Evolutionary conservation across 371 early-diverging fungal species (phyloP).

Genomic region (Conidiobolus coronatus): DNA sequence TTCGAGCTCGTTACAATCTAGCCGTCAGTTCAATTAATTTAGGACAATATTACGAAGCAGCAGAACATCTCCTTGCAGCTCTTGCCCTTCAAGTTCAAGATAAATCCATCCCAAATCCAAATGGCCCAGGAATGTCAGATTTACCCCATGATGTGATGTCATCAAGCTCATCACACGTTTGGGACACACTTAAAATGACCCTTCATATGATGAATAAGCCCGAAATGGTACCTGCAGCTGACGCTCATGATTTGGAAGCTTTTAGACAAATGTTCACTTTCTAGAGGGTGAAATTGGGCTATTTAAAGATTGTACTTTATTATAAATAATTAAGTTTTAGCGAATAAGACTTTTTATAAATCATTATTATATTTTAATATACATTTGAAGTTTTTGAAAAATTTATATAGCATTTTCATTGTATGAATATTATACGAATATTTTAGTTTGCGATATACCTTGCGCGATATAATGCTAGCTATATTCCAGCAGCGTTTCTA

Average conservation of each 20-base stretch:
- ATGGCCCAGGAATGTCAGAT: constrained; percentile 9
- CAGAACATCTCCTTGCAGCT: constrained; percentile 71
- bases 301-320: neutral
- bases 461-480: too few relatives aligned
- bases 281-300: constrained; percentile 10
- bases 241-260: constrained; percentile 36
- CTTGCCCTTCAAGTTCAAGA: constrained; percentile 37
- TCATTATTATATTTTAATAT: too few relatives aligned
- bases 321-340: too few relatives aligned
- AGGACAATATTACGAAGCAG: constrained; percentile 70
- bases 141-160: constrained; percentile 8
- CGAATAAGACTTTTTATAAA: too few relatives aligned
- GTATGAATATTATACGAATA: too few relatives aligned
- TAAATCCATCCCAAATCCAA: constrained; percentile 14
- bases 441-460: too few relatives aligned
- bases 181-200: constrained; percentile 70
- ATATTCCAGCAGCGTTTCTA: too few relatives aligned
- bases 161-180: constrained; percentile 21
- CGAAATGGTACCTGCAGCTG: constrained; percentile 49
- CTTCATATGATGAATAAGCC: constrained; percentile 53
- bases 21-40: constrained; percentile 81
- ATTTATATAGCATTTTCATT: too few relatives aligned
- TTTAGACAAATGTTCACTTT: constrained; percentile 67
- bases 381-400: too few relatives aligned
- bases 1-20: constrained; percentile 86